Evolutionary conservation across 306 rosid genomes (phyloP).

Genomic region (Crotalaria pallida): DNA sequence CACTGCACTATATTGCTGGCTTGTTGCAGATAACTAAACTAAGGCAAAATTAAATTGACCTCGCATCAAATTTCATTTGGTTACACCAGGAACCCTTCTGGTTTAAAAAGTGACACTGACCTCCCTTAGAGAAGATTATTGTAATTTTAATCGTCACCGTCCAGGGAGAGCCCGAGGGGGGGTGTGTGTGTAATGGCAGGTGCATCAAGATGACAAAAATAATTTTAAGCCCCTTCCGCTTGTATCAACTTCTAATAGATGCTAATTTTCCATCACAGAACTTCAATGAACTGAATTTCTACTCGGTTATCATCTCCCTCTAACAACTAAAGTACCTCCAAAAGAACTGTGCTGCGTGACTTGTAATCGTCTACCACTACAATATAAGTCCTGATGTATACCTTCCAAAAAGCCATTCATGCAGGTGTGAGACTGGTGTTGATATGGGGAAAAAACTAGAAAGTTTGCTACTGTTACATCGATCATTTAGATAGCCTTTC

Average conservation of each 20-base stretch:
- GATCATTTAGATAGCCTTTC: neutral
- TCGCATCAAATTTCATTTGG: no score
- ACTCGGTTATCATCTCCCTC: neutral
- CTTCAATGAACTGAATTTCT: neutral
- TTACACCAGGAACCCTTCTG: neutral
- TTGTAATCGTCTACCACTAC: neutral
- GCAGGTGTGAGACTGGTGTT: neutral
- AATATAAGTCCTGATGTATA: neutral
- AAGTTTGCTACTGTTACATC: neutral
- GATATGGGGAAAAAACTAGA: neutral
- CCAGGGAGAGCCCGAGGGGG: no score
- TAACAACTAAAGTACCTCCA: neutral
- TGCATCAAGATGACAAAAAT: slow-evolving; percentile 13
- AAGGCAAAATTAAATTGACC: neutral
- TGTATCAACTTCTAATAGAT: neutral
- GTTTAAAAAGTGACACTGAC: neutral
- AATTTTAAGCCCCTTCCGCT: neutral
- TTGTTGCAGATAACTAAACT: neutral
- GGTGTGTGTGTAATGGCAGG: no score
- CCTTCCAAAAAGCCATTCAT: slow-evolving; percentile 8
- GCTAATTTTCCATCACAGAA: neutral
- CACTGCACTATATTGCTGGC: neutral
- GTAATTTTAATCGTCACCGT: neutral
- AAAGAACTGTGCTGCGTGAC: neutral
- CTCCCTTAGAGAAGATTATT: neutral